phyloP scores from a whole-genome alignment of 495 filamentous ascomycete genomes.

The Clavariopsis aquatica region DNA sequence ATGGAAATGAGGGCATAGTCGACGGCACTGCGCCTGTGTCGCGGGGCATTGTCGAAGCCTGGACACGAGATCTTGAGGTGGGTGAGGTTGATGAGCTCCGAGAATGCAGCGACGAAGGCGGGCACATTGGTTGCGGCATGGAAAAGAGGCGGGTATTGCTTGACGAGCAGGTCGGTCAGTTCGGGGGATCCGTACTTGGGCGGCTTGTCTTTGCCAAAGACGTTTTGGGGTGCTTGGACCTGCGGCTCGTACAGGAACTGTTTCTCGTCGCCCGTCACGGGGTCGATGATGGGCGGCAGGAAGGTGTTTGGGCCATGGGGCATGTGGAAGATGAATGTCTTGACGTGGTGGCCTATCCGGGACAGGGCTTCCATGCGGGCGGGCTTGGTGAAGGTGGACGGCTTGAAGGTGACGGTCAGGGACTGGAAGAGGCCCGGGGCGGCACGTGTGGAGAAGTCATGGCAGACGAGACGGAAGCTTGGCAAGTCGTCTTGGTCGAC shows the following conservation, averaged over 20 bases:
- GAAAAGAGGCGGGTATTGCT: conserved; percentile 80
- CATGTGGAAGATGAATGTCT: conserved; percentile 68
- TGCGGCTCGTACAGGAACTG: conserved; percentile 74
- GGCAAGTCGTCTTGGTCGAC: conserved; percentile 49
- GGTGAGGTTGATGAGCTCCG: conserved; percentile 60
- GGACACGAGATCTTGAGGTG: conserved; percentile 72
- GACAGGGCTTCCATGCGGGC: conserved; percentile 66
- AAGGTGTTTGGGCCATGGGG: conserved; percentile 71
- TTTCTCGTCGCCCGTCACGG: conserved; percentile 67
- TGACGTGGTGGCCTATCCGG: conserved; percentile 70
- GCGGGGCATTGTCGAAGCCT: conserved; percentile 64
- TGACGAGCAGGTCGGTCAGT: conserved; percentile 67
- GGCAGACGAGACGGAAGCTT: conserved; percentile 55
- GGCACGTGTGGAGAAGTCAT: conserved; percentile 52
- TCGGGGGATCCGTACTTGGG: conserved; percentile 69
- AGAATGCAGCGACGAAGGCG: conserved; percentile 71
- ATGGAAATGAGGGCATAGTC: conserved; percentile 82
- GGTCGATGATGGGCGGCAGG: conserved; percentile 72
- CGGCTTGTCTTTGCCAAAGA: conserved; percentile 40
- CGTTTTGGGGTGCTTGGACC: conserved; percentile 43
- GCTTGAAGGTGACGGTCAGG: conserved; percentile 64
- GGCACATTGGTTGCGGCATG: conserved; percentile 81
- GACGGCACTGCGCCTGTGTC: conserved; percentile 70
- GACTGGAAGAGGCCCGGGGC: conserved; percentile 55
- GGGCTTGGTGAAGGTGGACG: conserved; percentile 68